Conservation (phyloP, 2,329 filamentous ascomycete species). For the Xylaria sp. region DNA sequence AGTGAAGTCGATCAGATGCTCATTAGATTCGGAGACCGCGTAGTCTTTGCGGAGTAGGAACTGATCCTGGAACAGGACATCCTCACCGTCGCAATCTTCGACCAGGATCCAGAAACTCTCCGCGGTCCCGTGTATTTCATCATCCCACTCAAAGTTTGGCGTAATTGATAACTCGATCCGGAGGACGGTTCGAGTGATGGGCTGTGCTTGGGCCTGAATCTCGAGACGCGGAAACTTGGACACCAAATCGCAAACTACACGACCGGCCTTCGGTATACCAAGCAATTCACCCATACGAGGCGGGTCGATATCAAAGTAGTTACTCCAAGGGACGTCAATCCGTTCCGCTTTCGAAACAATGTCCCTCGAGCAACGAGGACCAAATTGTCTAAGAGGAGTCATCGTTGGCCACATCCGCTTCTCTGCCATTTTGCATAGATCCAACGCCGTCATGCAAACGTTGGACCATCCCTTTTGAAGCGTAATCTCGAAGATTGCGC, state of each 20-base stretch:
- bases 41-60: constrained; percentile 90
- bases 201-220: constrained; percentile 88
- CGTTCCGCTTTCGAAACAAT: constrained; percentile 89
- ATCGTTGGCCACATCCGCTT: constrained; percentile 99
- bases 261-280: constrained; percentile 82
- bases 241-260: constrained; percentile 77
- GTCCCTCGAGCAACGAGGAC: constrained; percentile 67
- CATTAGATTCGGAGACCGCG: constrained; percentile 76
- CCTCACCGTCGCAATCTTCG: constrained; percentile 95
- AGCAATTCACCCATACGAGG: constrained; percentile 94
- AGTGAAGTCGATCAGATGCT: constrained; percentile 93
- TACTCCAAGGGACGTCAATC: constrained; percentile 89
- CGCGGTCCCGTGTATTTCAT: constrained; percentile 75
- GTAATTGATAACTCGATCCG: constrained; percentile 85
- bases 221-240: constrained; percentile 91
- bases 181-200: constrained; percentile 89
- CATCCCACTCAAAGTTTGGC: constrained; percentile 95
- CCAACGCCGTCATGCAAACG: constrained; percentile 85
- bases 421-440: constrained; percentile 98
- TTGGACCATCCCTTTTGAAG: constrained; percentile 93
- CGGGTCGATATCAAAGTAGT: constrained; percentile 93
- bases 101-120: constrained; percentile 97
- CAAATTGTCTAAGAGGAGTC: constrained; percentile 88
- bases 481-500: constrained; percentile 95
- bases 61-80: constrained; percentile 90